phyloP scores from a whole-genome alignment of 1,284 basidiomycete species.

The Microbotryomycetes sp. region DNA sequence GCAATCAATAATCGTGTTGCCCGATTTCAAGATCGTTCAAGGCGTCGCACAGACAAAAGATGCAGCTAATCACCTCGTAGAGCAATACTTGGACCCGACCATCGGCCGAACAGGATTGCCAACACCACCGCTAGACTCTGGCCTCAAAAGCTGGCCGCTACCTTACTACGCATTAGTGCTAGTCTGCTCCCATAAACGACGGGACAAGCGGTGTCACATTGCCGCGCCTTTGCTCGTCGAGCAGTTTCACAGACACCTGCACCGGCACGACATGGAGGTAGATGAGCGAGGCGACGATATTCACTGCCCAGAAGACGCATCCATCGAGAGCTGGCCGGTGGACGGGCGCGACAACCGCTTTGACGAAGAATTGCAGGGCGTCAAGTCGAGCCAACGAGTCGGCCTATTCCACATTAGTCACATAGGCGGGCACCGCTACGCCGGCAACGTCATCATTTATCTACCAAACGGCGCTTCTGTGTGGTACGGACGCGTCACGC shows the following conservation, averaged over 20 bases:
- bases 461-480: slow-evolving; percentile 73
- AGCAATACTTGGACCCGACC: slow-evolving; percentile 54
- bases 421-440: slow-evolving; percentile 64
- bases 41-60: slow-evolving; percentile 34
- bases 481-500: slow-evolving; percentile 89
- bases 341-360: slow-evolving; percentile 45
- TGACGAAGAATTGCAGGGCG: slow-evolving; percentile 47
- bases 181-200: slow-evolving; percentile 80
- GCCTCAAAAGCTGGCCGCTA: slow-evolving; percentile 47
- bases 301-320: slow-evolving; percentile 44
- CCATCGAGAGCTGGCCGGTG: slow-evolving; percentile 47
- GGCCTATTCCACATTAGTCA: slow-evolving; percentile 81
- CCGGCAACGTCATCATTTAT: slow-evolving; percentile 84
- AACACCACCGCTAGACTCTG: background rate
- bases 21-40: slow-evolving; percentile 66
- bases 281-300: slow-evolving; percentile 67
- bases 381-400: slow-evolving; percentile 47
- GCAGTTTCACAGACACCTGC: slow-evolving; percentile 44
- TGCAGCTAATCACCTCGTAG: slow-evolving; percentile 64
- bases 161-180: slow-evolving; percentile 63
- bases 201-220: slow-evolving; percentile 83
- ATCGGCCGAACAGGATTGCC: slow-evolving; percentile 45
- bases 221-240: slow-evolving; percentile 70
- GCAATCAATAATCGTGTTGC: slow-evolving; percentile 70
- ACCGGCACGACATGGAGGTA: slow-evolving; percentile 61